These are phyloP conservation scores for Grosmannia clavigera DNA, from an alignment of 2,329 filamentous ascomycete species.

Conservation along the genomic window DNA sequence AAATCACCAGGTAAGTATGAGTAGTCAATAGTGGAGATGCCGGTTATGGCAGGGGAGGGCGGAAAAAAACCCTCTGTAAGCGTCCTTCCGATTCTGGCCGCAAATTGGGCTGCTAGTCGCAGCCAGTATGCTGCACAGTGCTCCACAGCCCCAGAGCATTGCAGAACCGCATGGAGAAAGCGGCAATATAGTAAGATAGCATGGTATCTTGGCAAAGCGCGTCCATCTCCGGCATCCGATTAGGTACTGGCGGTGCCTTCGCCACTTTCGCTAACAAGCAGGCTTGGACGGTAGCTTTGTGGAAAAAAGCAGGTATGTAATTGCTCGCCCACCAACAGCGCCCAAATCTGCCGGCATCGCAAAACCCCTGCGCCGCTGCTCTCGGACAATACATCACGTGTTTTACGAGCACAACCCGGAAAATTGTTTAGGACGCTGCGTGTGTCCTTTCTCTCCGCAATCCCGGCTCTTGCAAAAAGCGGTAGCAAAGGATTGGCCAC, in stretches of 20 bases:
- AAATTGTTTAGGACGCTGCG: neutral
- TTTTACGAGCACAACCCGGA: neutral
- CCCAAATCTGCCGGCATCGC: no score
- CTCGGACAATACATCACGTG: no score
- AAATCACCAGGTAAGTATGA: no score
- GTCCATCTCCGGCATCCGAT: neutral
- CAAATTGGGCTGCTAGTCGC: neutral
- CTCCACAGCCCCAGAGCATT: neutral
- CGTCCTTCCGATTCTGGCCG: slow-evolving; percentile 6
- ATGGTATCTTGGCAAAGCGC: no score
- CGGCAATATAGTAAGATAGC: no score
- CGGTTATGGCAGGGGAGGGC: neutral
- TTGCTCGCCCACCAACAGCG: no score
- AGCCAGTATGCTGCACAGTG: neutral
- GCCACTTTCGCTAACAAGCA: no score
- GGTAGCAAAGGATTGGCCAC: neutral
- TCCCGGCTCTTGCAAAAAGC: neutral
- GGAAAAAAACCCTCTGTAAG: neutral
- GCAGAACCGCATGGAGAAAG: neutral
- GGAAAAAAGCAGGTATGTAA: no score
- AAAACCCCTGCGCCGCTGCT: no score
- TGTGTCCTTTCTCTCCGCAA: neutral
- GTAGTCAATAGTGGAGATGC: neutral
- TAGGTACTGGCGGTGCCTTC: neutral
- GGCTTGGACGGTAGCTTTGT: no score